A percentile compares a stretch with the other conserved stretches of the same genome.
These are phyloP conservation scores for Martensiomyces pterosporus DNA, from an alignment of 192 early-diverging fungal genomes.

Conservation along the genomic window DNA sequence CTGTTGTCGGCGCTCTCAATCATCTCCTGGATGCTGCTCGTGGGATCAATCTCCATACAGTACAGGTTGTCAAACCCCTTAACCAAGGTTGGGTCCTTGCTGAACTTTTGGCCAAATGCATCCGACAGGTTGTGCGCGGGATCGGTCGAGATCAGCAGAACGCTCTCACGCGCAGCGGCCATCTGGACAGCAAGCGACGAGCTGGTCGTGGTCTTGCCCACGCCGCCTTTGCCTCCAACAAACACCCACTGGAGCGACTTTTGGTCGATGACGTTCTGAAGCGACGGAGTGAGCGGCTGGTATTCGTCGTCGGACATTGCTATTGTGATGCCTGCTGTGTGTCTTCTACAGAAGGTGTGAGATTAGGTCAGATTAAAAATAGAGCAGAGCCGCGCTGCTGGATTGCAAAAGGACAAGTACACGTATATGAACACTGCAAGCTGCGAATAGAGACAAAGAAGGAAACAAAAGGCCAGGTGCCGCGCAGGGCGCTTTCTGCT, in stretches of 20 bases:
- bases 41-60: slow-evolving; percentile 99
- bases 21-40: slow-evolving; percentile 98
- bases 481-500: too few relatives aligned
- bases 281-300: slow-evolving; percentile 71
- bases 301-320: slow-evolving; percentile 66
- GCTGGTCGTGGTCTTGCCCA: slow-evolving; percentile 85
- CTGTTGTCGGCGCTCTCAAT: slow-evolving; percentile 76
- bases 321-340: too few relatives aligned
- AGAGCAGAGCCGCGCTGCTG: too few relatives aligned
- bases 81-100: slow-evolving; percentile 90
- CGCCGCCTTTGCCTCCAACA: slow-evolving; percentile 99
- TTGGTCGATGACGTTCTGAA: slow-evolving; percentile 97
- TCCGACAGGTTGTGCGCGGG: slow-evolving; percentile 99
- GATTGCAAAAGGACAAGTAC: too few relatives aligned
- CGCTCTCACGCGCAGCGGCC: slow-evolving; percentile 83
- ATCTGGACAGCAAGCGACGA: slow-evolving; percentile 95
- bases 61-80: slow-evolving; percentile 93
- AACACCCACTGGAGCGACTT: slow-evolving; percentile 96
- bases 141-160: slow-evolving; percentile 97
- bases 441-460: too few relatives aligned
- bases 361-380: too few relatives aligned
- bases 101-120: slow-evolving; percentile 99
- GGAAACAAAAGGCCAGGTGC: too few relatives aligned
- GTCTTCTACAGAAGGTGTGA: too few relatives aligned
- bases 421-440: too few relatives aligned